phyloP scores from a whole-genome alignment of 129 eudicot species.

The Escallonia herrerae region DNA sequence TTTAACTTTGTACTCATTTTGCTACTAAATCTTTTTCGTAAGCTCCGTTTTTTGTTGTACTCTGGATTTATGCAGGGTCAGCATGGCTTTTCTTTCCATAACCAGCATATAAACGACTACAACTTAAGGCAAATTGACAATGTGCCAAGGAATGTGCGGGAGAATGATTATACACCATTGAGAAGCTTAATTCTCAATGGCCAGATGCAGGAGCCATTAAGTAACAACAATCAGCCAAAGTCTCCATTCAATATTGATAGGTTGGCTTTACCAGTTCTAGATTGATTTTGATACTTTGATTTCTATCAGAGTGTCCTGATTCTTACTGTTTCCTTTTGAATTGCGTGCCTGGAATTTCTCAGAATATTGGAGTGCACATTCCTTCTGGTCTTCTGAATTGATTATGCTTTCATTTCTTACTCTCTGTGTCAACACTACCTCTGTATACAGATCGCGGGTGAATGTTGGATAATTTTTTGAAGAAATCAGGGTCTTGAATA shows the following conservation, averaged over 20 bases:
- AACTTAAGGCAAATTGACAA: constrained; percentile 30
- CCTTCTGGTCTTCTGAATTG: no score
- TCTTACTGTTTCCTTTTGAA: neutral
- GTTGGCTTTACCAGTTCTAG: constrained; percentile 26
- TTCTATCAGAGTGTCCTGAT: neutral
- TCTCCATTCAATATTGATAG: constrained; percentile 34
- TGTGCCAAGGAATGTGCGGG: constrained; percentile 40
- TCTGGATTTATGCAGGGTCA: constrained; percentile 35
- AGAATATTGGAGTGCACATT: no score
- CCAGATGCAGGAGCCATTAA: neutral
- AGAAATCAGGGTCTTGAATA: neutral
- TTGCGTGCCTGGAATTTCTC: no score
- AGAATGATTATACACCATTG: constrained; percentile 23
- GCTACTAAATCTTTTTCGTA: neutral
- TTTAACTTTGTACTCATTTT: neutral
- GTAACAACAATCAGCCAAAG: constrained; percentile 23
- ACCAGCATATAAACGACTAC: constrained; percentile 38
- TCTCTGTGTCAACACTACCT: no score
- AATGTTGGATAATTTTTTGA: no score
- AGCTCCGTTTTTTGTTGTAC: neutral
- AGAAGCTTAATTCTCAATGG: constrained; percentile 28
- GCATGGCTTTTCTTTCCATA: constrained; percentile 31
- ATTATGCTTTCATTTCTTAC: no score
- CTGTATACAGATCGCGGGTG: no score
- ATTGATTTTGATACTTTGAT: constrained; percentile 1